A percentile compares a stretch with the other conserved stretches of the same genome.
Conservation (phyloP, 2,329 filamentous ascomycete species). For the Fusarium pilosicola region DNA sequence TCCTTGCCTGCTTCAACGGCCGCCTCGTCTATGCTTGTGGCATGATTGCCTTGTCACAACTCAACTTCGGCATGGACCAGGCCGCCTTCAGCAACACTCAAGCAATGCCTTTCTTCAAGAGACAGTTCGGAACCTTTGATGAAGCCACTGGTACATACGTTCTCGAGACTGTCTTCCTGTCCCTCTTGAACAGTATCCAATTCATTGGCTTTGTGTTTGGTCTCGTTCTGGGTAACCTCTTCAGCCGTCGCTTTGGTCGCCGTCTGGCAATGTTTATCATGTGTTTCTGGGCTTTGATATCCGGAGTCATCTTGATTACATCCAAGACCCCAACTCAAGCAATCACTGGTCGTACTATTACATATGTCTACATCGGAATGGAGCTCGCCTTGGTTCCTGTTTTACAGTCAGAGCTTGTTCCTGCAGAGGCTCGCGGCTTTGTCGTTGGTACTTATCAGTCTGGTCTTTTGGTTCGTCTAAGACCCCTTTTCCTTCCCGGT, state of each 20-base stretch:
- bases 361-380: constrained; percentile 46
- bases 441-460: constrained; percentile 50
- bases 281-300: constrained; percentile 47
- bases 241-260: constrained; percentile 45
- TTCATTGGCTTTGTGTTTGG: constrained; percentile 49
- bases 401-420: constrained; percentile 48
- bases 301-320: constrained; percentile 47
- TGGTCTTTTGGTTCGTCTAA: not conserved
- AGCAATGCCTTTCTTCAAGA: constrained; percentile 51
- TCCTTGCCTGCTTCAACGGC: constrained; percentile 42
- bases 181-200: constrained; percentile 50
- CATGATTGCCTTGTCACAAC: constrained; percentile 48
- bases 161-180: constrained; percentile 47
- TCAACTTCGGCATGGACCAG: constrained; percentile 56
- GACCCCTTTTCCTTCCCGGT: not conserved
- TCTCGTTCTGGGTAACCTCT: constrained; percentile 35
- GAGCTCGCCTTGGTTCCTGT: constrained; percentile 46
- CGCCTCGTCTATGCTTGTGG: constrained; percentile 28
- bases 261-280: constrained; percentile 48
- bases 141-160: constrained; percentile 30
- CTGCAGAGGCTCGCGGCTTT: constrained; percentile 43
- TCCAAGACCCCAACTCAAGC: constrained; percentile 46
- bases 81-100: constrained; percentile 50
- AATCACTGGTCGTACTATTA: constrained; percentile 49
- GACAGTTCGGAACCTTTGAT: constrained; percentile 47